Evolutionary conservation across 2,329 filamentous ascomycete genomes (phyloP).

Genomic region (Coniella vitis): DNA sequence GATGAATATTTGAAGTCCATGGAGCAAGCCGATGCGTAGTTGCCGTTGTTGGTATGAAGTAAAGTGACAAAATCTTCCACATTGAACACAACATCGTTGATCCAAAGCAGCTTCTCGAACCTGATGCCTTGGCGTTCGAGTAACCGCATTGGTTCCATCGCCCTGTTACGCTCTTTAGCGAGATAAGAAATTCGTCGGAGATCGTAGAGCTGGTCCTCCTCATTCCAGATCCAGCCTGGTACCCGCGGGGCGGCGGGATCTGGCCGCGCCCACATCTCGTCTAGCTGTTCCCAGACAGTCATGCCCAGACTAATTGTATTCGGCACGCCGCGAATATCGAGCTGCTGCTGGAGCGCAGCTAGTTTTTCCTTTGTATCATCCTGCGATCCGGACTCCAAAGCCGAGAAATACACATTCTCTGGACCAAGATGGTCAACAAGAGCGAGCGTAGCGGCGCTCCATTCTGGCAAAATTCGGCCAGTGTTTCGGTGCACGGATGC

Average conservation of each 20-base stretch:
- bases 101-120: slow-evolving; percentile 52
- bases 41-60: slow-evolving; percentile 45
- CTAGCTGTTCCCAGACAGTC: slow-evolving; percentile 45
- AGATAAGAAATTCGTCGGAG: slow-evolving; percentile 63
- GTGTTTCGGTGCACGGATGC: slow-evolving; percentile 63
- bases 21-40: slow-evolving; percentile 54
- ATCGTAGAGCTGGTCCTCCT: slow-evolving; percentile 43
- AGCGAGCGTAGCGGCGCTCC: slow-evolving; percentile 51
- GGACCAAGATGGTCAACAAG: slow-evolving; percentile 50
- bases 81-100: slow-evolving; percentile 56
- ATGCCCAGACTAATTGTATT: slow-evolving; percentile 52
- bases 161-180: slow-evolving; percentile 54
- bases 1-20: slow-evolving; percentile 51
- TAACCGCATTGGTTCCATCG: slow-evolving; percentile 50
- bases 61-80: slow-evolving; percentile 47
- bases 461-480: slow-evolving; percentile 50
- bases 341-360: slow-evolving; percentile 44
- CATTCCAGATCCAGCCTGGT: slow-evolving; percentile 55
- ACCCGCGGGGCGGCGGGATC: slow-evolving; percentile 28
- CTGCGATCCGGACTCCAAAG: slow-evolving; percentile 62
- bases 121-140: slow-evolving; percentile 37
- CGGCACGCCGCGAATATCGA: slow-evolving; percentile 43
- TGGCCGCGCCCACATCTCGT: slow-evolving; percentile 41
- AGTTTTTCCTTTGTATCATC: slow-evolving; percentile 60
- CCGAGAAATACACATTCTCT: slow-evolving; percentile 57